Conservation (phyloP, 106 monocot genomes). For the Iris macrosiphon region DNA sequence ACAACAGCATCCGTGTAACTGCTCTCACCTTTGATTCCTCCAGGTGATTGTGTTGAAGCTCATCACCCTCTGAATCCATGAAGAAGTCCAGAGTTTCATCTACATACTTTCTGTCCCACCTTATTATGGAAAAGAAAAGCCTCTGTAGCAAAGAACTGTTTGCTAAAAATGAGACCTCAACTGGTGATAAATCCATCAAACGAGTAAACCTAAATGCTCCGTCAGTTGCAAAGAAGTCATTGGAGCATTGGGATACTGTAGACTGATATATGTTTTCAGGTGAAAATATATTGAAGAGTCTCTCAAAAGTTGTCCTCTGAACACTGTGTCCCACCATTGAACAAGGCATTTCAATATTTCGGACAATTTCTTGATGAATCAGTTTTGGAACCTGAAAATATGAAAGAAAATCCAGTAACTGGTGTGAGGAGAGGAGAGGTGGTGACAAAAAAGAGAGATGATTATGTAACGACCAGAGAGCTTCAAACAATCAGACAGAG, state of each 20-base stretch:
- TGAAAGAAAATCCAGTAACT: conserved; percentile 3
- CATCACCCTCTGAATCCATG: conserved; percentile 43
- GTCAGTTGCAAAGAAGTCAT: conserved; percentile 10
- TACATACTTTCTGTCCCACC: conserved; percentile 36
- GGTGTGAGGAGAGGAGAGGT: too few relatives aligned
- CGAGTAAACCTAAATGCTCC: conserved; percentile 89
- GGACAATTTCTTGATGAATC: conserved; percentile 44
- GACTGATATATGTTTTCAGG: conserved; percentile 51
- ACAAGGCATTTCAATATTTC: conserved; percentile 24
- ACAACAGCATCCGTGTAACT: conserved; percentile 63
- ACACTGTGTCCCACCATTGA: conserved; percentile 15
- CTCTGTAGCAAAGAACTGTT: conserved; percentile 66
- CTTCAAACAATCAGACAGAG: too few relatives aligned
- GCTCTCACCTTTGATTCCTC: conserved; percentile 53
- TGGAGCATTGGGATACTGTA: conserved; percentile 18
- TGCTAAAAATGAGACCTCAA: conserved; percentile 68
- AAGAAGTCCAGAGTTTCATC: conserved; percentile 59
- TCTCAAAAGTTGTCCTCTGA: conserved; percentile 28
- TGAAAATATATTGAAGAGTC: conserved; percentile 72
- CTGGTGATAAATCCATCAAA: conserved; percentile 67
- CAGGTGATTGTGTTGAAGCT: conserved; percentile 20
- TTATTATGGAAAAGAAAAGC: conserved; percentile 46
- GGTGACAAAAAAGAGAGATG: too few relatives aligned
- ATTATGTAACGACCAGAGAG: too few relatives aligned
- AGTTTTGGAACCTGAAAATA: conserved; percentile 78